A percentile compares a stretch with the other conserved stretches of the same genome.
Evolutionary conservation across 1,139 yeast genomes (phyloP).

Genomic region (Nakaseomyces uthaithaninus): DNA sequence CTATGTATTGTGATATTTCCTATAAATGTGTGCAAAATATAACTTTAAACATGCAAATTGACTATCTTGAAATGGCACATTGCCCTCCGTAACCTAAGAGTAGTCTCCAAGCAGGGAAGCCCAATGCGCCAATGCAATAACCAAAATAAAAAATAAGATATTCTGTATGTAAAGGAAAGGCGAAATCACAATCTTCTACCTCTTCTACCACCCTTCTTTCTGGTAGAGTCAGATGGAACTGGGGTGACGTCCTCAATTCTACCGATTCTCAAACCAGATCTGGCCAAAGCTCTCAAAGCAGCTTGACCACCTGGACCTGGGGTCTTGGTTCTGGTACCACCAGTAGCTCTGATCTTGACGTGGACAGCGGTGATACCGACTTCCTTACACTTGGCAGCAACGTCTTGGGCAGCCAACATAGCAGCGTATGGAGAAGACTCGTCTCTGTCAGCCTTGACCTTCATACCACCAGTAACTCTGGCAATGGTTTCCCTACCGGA

Average conservation of each 20-base stretch:
- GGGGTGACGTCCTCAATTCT: conserved; percentile 99
- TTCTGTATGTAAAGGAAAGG: neutral
- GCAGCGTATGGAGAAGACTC: conserved; percentile 99
- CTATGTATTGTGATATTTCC: conserved; percentile 2
- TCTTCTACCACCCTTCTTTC: conserved; percentile 99
- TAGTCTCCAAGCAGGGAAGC: neutral
- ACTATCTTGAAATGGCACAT: neutral
- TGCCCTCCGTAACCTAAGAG: neutral
- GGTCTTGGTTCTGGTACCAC: conserved; percentile 99
- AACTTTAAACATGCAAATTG: conserved; percentile 1
- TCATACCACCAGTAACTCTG: conserved; percentile 99
- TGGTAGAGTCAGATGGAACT: conserved; percentile 99
- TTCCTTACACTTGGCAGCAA: conserved; percentile 97
- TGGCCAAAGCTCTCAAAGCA: conserved; percentile 99
- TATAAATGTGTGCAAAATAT: neutral
- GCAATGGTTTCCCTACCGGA: conserved; percentile 99
- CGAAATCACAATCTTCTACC: conserved; percentile 95
- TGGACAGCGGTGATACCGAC: conserved; percentile 99
- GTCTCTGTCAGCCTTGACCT: conserved; percentile 99
- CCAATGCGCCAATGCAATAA: no score
- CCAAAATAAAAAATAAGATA: neutral
- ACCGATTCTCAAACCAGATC: conserved; percentile 99
- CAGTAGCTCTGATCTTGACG: conserved; percentile 99
- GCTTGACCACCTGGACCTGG: conserved; percentile 99
- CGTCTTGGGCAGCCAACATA: conserved; percentile 99